Evolutionary conservation across 441 rosid genomes (phyloP).

Genomic region (Adansonia rubrostipa): DNA sequence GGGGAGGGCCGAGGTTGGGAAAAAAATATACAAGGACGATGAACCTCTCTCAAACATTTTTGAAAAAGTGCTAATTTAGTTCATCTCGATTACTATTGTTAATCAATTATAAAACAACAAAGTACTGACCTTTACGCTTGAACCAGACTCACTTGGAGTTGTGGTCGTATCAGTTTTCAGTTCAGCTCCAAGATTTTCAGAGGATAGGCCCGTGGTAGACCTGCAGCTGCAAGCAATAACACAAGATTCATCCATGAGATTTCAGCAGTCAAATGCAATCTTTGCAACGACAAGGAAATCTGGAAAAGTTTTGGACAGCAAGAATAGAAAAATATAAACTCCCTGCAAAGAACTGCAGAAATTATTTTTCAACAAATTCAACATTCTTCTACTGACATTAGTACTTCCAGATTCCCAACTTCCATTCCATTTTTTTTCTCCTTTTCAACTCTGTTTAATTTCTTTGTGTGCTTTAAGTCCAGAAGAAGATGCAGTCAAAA

Average conservation of each 20-base stretch:
- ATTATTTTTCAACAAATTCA: neutral
- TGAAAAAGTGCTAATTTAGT: neutral
- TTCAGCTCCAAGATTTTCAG: constrained; percentile 53
- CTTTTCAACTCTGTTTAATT: neutral
- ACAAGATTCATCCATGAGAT: neutral
- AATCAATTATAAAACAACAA: neutral
- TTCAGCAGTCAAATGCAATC: neutral
- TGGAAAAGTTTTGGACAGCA: neutral
- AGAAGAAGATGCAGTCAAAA: neutral
- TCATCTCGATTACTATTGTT: neutral
- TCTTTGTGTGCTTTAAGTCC: neutral
- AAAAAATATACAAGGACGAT: neutral
- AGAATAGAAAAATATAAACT: neutral
- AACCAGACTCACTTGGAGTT: constrained; percentile 52
- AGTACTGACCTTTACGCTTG: constrained; percentile 56
- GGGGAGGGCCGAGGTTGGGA: neutral
- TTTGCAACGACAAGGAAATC: neutral
- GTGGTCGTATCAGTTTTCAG: constrained; percentile 41
- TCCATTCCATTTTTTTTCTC: neutral
- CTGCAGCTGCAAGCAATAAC: constrained; percentile 57
- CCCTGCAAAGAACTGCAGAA: neutral
- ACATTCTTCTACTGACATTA: neutral
- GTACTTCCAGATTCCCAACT: neutral
- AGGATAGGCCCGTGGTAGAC: constrained; percentile 58
- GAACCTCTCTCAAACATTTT: neutral